Percentiles rank a stretch among this genome's conserved stretches.
Conservation (phyloP, 106 monocot species). For the Cymbidium sinense region DNA sequence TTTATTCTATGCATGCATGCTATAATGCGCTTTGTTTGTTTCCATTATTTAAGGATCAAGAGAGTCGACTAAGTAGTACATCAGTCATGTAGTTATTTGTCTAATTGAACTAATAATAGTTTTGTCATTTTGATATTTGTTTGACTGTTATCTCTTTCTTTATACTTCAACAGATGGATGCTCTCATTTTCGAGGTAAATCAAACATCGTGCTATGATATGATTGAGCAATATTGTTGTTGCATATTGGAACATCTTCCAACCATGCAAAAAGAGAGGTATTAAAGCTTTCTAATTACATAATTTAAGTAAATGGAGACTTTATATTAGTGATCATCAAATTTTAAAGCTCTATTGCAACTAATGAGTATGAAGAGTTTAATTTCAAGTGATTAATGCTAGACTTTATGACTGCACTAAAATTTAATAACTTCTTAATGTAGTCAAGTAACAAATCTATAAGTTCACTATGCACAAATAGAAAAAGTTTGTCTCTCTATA, state of each 20-base stretch:
- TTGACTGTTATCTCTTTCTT: neutral
- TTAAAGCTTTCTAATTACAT: neutral
- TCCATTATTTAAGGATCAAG: neutral
- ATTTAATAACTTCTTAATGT: neutral
- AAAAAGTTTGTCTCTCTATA: neutral
- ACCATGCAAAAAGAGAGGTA: constrained; percentile 53
- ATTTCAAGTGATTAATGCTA: neutral
- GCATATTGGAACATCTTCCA: constrained; percentile 30
- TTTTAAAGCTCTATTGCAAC: neutral
- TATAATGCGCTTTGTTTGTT: neutral
- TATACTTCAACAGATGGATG: constrained; percentile 41
- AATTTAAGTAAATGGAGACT: neutral
- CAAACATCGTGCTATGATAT: constrained; percentile 49
- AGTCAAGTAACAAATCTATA: neutral
- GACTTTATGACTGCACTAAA: neutral
- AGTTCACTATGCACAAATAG: neutral
- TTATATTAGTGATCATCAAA: neutral
- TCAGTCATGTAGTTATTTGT: neutral
- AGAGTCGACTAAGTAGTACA: neutral
- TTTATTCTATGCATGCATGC: too few species aligned
- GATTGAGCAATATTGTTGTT: constrained; percentile 39
- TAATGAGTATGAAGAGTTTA: neutral
- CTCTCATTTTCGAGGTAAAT: constrained; percentile 41
- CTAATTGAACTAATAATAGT: neutral
- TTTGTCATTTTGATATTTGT: neutral